Percentiles rank a stretch among this genome's conserved stretches.
Conservation (phyloP, 495 filamentous ascomycete genomes). For the Zalerion maritima region DNA sequence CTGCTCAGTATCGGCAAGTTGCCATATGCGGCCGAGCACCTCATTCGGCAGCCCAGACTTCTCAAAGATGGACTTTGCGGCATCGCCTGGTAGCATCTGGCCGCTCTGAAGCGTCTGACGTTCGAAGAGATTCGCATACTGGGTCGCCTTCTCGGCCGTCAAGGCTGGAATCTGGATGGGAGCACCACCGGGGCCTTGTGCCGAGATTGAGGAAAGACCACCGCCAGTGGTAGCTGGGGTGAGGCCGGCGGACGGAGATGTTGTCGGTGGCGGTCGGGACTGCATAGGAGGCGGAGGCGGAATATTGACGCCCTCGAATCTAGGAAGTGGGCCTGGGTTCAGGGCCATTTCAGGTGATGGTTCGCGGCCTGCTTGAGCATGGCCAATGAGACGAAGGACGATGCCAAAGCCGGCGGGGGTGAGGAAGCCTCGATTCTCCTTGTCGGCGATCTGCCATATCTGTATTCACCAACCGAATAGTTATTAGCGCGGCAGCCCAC, state of each 20-base stretch:
- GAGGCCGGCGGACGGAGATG: constrained; percentile 38
- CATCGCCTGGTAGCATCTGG: constrained; percentile 66
- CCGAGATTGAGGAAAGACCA: too few relatives aligned
- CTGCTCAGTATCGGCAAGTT: constrained; percentile 81
- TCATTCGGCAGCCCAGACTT: constrained; percentile 83
- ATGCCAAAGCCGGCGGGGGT: constrained; percentile 83
- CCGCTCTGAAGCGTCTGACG: constrained; percentile 67
- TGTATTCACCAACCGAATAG: constrained; percentile 21
- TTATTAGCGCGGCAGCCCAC: constrained; percentile 6
- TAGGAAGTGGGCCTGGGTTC: constrained; percentile 73
- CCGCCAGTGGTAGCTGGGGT: too few relatives aligned
- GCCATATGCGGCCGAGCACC: constrained; percentile 84
- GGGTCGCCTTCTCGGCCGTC: constrained; percentile 73
- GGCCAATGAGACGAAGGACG: constrained; percentile 84
- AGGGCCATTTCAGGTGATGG: constrained; percentile 59
- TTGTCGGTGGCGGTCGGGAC: constrained; percentile 15
- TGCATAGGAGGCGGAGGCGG: constrained; percentile 23
- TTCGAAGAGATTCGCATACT: constrained; percentile 78
- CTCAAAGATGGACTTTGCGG: constrained; percentile 89
- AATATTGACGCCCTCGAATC: constrained; percentile 62
- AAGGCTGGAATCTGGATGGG: constrained; percentile 83
- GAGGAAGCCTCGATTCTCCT: constrained; percentile 84
- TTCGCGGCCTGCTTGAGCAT: constrained; percentile 74
- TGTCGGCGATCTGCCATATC: constrained; percentile 99
- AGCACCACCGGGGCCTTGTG: constrained; percentile 48